Evolutionary conservation across 1,284 basidiomycete species (phyloP), one percentile per base, ranked within the genome.

Genomic region (Pterulicium gracile): DNA sequence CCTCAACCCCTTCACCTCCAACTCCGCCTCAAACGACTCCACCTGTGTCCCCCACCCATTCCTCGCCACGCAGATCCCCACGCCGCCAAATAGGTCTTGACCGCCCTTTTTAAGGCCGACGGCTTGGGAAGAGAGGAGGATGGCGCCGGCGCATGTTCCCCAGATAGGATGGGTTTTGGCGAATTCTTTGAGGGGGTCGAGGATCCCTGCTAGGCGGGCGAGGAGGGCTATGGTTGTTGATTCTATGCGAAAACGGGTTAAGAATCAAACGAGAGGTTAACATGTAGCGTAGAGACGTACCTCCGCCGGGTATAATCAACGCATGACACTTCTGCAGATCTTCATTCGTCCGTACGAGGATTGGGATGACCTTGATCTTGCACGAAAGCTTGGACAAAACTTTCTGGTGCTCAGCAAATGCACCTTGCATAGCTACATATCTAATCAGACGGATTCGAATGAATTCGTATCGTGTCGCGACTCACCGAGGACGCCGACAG

Each of bases 141-240:
- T 98, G 54, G 95, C 94, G 15, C 95, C 95, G 0, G 95, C 95
- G 62, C 95, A 98, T 0, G 94, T 98, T 2, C 95, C 95, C 90
- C 92, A 98, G 0, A 94, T 79, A 0, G 90, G 82, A 55, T 83
- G 88, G 0, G 60, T 70, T 57, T 65, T 70, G 46, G 70, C 67
- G 64, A 83, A 97, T 36, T 75, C 72, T 35, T 77, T 73, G 3
- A 98, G 71, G 1, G 89, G 90, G 20, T 88, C 81, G 10, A 92
- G 63, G 39, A 98, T 72, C 0, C 88, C 88, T 0, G 83, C 78
- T 1, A 89, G 73, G 36, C 79, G 76, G 2, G 89, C 86, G 1
- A 97, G 74, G 21, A 97, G 70, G 1, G 88, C 86, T 52, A 98
- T 98, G 1, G 93, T 92, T 1, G 95, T 98, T 1, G 90, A 94